Evolutionary conservation across 108 stramenopile species (phyloP), one percentile per base, ranked within the genome.

Genomic region (Cylindrotheca fusiformis): DNA sequence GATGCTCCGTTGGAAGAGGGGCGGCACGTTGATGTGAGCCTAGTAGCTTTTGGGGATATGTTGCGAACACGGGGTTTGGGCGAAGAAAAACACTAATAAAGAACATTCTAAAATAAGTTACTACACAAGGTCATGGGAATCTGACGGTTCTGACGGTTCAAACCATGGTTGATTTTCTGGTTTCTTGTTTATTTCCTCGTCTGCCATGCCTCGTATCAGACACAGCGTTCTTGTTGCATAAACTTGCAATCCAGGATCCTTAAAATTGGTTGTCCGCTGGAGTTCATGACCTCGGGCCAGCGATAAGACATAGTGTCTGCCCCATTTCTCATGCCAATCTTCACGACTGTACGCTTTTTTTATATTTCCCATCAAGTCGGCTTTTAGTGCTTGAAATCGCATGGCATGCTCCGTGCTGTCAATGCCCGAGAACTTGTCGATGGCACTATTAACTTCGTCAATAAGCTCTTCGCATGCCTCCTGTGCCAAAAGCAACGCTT

Each of bases 211-310:
- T 4, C 76, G 17, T 3, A 19, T 28, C 10, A 33, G 36, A 31
- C 61, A 68, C 22, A 69, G 52, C 22, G 55, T 48, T 14, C 48
- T 56, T 3, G 25, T 32, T 3, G 29, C 62, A 28, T 71, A 72
- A 3, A 12, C 25, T 52, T 78, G 76, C 8, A 78, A 41, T 3
- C 76, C 76, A 18, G 71, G 71, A 49, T 78, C 76, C 60, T 78
- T 78, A 51, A 78, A 78, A 69, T 78, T 78, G 27, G 58, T 72
- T 50, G 69, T 71, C 1, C 30, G 25, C 29, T 72, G 64, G 1
- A 72, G 60, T 10, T 52, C 32, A 52, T 78, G 71, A 20, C 69
- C 65, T 17, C 65, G n/a, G 32, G 49, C 18, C 12, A 78, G 58
- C 2, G 76, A 67, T 10, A 60, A 63, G 6, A 78, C 23, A 33